These are phyloP conservation scores for Pistacia integerrima DNA, from an alignment of 345 rosid species.

Conservation along the genomic window DNA sequence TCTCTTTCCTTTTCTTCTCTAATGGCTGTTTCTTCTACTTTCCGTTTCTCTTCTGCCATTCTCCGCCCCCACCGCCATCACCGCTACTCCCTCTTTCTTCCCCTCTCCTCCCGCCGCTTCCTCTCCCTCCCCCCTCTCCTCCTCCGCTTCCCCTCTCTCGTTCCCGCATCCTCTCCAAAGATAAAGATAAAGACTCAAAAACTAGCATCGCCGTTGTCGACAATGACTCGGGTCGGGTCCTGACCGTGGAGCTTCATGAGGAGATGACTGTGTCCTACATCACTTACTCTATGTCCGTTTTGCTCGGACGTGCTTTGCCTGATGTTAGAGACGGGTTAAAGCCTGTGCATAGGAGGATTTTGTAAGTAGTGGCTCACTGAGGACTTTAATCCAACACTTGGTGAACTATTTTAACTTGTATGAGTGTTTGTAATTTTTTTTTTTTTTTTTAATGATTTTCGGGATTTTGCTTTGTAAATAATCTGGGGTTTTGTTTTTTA, in stretches of 20 bases:
- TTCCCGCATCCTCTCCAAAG: constrained; percentile 29
- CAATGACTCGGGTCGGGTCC: constrained; percentile 44
- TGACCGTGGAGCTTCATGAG: constrained; percentile 74
- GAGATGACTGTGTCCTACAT: constrained; percentile 91
- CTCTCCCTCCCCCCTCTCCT: constrained; percentile 33
- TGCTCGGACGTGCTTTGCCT: constrained; percentile 94
- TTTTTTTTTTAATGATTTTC: no score
- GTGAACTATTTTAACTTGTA: background rate
- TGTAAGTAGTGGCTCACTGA: constrained; percentile 46
- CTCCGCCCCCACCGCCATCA: constrained; percentile 42
- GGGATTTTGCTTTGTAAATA: no score
- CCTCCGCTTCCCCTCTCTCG: constrained; percentile 18
- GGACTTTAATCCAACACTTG: background rate
- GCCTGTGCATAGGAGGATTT: constrained; percentile 91
- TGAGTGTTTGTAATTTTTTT: no score
- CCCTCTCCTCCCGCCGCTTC: constrained; percentile 37
- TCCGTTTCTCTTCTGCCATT: constrained; percentile 64
- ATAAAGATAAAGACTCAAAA: constrained; percentile 30
- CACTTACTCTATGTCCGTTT: constrained; percentile 90
- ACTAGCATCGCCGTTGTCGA: constrained; percentile 42
- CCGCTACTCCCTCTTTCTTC: constrained; percentile 23
- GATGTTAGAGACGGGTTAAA: constrained; percentile 93
- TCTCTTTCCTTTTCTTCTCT: constrained; percentile 21
- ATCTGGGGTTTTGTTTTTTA: no score
- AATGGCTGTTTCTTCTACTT: constrained; percentile 69